phyloP scores from a whole-genome alignment of 139 green algal genomes.

The Dunaliella sp. region DNA sequence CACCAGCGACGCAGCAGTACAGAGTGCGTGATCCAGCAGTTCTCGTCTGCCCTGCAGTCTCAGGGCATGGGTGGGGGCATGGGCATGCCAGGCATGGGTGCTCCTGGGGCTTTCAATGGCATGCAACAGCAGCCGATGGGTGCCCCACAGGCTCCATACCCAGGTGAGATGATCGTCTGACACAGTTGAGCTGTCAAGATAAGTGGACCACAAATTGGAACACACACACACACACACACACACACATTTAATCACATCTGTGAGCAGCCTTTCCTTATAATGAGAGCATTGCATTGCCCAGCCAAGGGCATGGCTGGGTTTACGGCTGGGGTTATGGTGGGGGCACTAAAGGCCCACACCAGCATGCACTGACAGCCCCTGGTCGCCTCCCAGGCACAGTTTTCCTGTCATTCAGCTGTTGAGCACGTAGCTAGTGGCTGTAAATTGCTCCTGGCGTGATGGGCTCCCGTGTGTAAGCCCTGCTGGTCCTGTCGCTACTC shows the following conservation, averaged over 20 bases:
- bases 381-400: too few species aligned
- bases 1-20: background rate
- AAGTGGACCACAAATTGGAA: background rate
- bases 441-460: too few species aligned
- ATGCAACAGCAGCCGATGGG: conserved; percentile 37
- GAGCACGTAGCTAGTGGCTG: too few species aligned
- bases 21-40: background rate
- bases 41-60: background rate
- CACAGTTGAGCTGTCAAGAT: background rate
- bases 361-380: too few species aligned
- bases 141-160: background rate
- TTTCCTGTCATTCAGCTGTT: background rate
- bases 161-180: background rate
- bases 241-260: too few species aligned
- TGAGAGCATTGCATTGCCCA: too few species aligned
- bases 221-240: background rate
- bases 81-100: background rate
- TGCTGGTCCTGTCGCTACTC: too few species aligned
- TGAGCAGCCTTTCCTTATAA: too few species aligned
- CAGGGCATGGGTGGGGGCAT: background rate
- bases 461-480: too few species aligned
- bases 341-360: background rate
- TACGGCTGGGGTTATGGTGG: too few species aligned
- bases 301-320: too few species aligned
- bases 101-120: conserved; percentile 12